phyloP scores from a whole-genome alignment of 1,284 basidiomycete genomes.

The Ceratobasidium sp. region DNA sequence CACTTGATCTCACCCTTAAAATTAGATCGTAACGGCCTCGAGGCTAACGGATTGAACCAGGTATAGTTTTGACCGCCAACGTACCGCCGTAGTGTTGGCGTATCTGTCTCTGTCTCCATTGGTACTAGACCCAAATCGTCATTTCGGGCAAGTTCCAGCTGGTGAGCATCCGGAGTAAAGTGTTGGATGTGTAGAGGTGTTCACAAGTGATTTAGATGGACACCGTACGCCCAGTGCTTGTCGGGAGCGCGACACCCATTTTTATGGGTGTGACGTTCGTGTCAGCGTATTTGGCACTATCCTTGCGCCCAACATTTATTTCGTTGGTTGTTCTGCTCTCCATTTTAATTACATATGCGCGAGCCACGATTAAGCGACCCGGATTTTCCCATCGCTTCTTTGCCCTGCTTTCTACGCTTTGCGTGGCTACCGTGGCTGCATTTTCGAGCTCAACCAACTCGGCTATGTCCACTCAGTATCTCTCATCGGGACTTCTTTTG shows the following conservation, averaged over 20 bases:
- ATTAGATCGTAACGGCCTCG: not conserved
- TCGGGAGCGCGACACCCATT: constrained; percentile 17
- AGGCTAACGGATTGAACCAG: not conserved
- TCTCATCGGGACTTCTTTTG: constrained; percentile 63
- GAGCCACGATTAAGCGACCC: constrained; percentile 14
- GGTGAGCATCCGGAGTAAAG: not conserved
- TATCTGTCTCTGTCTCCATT: too few species aligned
- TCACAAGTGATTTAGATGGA: constrained; percentile 6
- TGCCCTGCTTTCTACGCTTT: constrained; percentile 15
- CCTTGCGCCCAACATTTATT: constrained; percentile 38
- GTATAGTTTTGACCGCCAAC: not conserved
- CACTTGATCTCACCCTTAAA: not conserved
- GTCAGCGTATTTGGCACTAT: constrained; percentile 36
- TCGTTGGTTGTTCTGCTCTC: constrained; percentile 35
- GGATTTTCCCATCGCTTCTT: constrained; percentile 15
- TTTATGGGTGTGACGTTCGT: constrained; percentile 17
- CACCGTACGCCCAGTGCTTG: not conserved
- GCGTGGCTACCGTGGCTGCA: constrained; percentile 45
- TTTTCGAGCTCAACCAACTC: constrained; percentile 33
- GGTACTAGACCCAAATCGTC: too few species aligned
- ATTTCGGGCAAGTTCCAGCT: too few species aligned
- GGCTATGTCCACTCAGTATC: constrained; percentile 53
- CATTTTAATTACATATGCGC: constrained; percentile 25
- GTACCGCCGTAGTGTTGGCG: too few species aligned
- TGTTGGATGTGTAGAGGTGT: not conserved